Conservation (phyloP, 345 rosid genomes). For the Citrus australasica region DNA sequence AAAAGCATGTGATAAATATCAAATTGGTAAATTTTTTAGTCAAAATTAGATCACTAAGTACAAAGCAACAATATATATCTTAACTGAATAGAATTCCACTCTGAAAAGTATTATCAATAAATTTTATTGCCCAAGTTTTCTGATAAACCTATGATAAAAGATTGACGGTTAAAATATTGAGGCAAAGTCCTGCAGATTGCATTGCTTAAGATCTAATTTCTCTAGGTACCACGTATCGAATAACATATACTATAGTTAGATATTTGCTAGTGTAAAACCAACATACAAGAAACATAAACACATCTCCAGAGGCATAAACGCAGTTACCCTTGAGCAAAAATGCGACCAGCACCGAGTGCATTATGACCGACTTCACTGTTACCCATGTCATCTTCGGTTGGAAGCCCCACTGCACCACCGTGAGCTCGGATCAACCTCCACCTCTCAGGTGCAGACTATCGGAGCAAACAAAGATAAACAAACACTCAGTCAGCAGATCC, state of each 20-base stretch:
- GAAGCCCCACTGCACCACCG: constrained; percentile 91
- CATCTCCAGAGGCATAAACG: too few relatives aligned
- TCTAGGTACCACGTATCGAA: background rate
- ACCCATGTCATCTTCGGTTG: constrained; percentile 97
- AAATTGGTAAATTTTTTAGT: background rate
- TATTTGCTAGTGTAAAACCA: too few relatives aligned
- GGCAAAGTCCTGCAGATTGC: background rate
- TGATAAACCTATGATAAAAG: background rate
- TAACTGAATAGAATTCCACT: background rate
- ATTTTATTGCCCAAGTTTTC: background rate
- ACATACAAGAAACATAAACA: background rate
- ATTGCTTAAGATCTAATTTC: background rate
- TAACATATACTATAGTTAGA: background rate
- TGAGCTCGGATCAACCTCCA: constrained; percentile 96
- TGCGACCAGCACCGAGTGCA: constrained; percentile 98
- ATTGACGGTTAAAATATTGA: background rate
- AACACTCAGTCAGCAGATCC: background rate
- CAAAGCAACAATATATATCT: background rate
- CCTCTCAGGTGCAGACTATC: constrained; percentile 65
- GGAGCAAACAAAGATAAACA: background rate
- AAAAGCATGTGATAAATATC: background rate
- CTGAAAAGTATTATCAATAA: background rate
- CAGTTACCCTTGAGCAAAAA: constrained; percentile 77
- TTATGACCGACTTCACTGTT: constrained; percentile 99
- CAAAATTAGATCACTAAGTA: background rate